A percentile compares a stretch with the other conserved stretches of the same genome.
Conservation (phyloP, 2,329 filamentous ascomycete genomes). For the Aureobasidium mangrovei region DNA sequence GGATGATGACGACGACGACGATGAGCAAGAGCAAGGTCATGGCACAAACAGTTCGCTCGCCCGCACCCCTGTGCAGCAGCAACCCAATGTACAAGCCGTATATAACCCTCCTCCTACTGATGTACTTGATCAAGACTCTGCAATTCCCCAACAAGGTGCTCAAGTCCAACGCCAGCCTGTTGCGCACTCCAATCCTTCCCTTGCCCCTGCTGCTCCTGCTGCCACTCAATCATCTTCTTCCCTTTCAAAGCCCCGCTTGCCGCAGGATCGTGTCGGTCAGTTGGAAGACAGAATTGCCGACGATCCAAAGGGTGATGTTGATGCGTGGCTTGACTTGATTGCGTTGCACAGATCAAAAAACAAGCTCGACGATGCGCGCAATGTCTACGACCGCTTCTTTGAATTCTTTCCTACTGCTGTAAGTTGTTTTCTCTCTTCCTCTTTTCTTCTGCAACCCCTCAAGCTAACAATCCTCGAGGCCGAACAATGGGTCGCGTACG, state of each 20-base stretch:
- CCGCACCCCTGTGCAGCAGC: constrained; percentile 15
- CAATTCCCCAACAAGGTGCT: constrained; percentile 25
- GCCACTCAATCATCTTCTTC: constrained; percentile 20
- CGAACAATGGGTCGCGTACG: constrained; percentile 82
- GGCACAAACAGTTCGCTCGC: constrained; percentile 12
- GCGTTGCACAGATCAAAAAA: constrained; percentile 73
- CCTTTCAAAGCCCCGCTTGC: constrained; percentile 46
- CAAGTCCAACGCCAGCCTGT: constrained; percentile 10
- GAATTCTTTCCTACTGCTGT: constrained; percentile 84
- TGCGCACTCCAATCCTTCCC: constrained; percentile 13
- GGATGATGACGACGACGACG: constrained; percentile 51
- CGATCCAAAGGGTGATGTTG: constrained; percentile 84
- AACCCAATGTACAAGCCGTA: constrained; percentile 13
- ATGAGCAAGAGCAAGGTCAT: constrained; percentile 23
- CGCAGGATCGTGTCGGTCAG: constrained; percentile 66
- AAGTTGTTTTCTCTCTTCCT: constrained; percentile 38
- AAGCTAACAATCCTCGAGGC: constrained; percentile 51
- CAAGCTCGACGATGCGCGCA: constrained; percentile 71
- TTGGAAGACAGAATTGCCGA: constrained; percentile 87
- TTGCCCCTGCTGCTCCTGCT: constrained; percentile 14
- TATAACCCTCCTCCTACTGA: constrained; percentile 14
- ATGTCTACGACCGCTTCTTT: constrained; percentile 77
- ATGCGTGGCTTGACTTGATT: constrained; percentile 85
- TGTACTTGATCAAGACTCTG: constrained; percentile 16
- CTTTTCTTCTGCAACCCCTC: background rate